Evolutionary conservation across 345 rosid species (phyloP).

Genomic region (Conringia planisiliqua): DNA sequence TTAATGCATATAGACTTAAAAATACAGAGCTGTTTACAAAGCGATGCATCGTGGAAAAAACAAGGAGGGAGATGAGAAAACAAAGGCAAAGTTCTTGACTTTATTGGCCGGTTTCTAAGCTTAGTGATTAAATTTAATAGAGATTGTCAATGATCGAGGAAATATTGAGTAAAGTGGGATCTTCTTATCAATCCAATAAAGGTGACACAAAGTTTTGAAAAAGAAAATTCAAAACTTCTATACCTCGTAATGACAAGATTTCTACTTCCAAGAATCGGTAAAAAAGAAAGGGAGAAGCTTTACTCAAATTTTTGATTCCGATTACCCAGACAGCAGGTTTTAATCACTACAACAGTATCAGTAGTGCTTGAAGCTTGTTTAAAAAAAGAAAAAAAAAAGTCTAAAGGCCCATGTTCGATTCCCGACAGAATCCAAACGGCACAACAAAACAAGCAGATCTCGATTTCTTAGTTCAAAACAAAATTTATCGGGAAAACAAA

Average conservation of each 20-base stretch:
- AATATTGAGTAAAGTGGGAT: conserved; percentile 4
- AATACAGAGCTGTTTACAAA: conserved; percentile 23
- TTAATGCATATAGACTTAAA: neutral
- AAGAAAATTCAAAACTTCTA: neutral
- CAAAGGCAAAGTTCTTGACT: conserved; percentile 14
- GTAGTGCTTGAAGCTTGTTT: conserved; percentile 10
- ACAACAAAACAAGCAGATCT: conserved; percentile 19
- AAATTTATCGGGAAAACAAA: neutral
- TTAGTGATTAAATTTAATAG: neutral
- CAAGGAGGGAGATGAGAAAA: neutral
- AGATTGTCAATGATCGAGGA: neutral
- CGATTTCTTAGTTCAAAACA: neutral
- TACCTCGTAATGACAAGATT: conserved; percentile 14
- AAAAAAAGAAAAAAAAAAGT: neutral
- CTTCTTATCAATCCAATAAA: conserved; percentile 13
- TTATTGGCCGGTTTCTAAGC: conserved; percentile 1
- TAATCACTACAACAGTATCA: neutral
- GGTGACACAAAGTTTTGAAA: neutral
- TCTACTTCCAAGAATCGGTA: neutral
- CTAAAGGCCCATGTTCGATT: neutral
- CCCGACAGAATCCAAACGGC: conserved; percentile 13
- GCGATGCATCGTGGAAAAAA: conserved; percentile 13
- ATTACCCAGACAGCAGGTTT: neutral
- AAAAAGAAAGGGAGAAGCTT: conserved; percentile 9
- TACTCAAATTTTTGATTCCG: neutral